phyloP scores from a whole-genome alignment of 1,139 yeast genomes.

The Debaryomyces nepalensis region DNA sequence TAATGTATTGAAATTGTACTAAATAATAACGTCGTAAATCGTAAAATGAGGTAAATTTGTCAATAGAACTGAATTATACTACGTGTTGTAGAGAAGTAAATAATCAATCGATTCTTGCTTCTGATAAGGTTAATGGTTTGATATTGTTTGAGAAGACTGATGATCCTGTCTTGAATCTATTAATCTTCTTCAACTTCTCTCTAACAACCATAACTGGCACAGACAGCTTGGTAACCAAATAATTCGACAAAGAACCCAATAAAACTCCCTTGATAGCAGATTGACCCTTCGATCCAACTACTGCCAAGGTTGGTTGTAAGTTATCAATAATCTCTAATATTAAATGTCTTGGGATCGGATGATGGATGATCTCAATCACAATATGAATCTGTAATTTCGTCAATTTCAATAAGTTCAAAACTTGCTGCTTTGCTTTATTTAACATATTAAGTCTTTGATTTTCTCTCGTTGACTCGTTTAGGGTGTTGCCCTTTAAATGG shows the following conservation, averaged over 20 bases:
- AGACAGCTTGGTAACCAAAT: constrained; percentile 73
- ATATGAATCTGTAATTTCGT: constrained; percentile 80
- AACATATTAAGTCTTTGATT: constrained; percentile 60
- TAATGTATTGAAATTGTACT: neutral
- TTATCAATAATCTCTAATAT: constrained; percentile 83
- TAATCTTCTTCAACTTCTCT: constrained; percentile 75
- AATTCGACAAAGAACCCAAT: constrained; percentile 75
- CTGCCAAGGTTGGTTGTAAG: constrained; percentile 79
- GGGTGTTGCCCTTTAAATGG: constrained; percentile 45
- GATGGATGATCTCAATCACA: constrained; percentile 77
- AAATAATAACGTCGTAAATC: neutral
- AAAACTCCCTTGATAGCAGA: constrained; percentile 77
- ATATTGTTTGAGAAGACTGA: constrained; percentile 54
- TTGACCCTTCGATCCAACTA: constrained; percentile 81
- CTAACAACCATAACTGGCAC: constrained; percentile 94
- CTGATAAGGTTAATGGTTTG: constrained; percentile 54
- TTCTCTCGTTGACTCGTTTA: constrained; percentile 51
- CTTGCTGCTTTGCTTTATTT: constrained; percentile 62
- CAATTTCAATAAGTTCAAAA: constrained; percentile 61
- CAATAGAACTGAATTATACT: too few relatives aligned
- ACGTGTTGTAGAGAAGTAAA: neutral
- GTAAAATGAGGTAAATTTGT: neutral
- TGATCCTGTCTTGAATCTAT: constrained; percentile 57
- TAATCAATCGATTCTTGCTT: constrained; percentile 50
- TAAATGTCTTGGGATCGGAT: constrained; percentile 86